Conservation (phyloP, 345 rosid species). For the Moricandia arvensis region DNA sequence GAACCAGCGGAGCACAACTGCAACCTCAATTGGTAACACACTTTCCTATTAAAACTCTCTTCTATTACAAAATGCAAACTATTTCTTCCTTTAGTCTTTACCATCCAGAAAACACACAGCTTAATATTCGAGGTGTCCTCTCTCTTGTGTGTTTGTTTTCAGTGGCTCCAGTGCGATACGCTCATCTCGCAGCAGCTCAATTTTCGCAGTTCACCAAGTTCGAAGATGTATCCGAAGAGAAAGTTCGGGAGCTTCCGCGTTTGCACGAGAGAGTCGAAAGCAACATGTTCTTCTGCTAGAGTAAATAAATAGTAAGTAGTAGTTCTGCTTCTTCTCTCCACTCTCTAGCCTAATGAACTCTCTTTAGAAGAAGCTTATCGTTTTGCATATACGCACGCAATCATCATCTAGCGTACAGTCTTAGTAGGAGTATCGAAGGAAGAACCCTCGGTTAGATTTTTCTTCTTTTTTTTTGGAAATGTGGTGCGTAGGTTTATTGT, state of each 20-base stretch:
- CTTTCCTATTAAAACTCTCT: background rate
- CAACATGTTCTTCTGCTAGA: slow-evolving; percentile 88
- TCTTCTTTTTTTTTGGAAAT: background rate
- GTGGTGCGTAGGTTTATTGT: slow-evolving; percentile 7
- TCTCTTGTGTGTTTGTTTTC: slow-evolving; percentile 19
- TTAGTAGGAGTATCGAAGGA: background rate
- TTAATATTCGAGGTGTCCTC: background rate
- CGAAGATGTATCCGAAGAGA: slow-evolving; percentile 53
- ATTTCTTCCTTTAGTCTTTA: background rate
- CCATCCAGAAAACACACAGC: background rate
- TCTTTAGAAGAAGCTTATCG: slow-evolving; percentile 5
- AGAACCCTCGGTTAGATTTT: background rate
- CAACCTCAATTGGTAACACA: slow-evolving; percentile 71
- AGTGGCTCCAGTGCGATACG: slow-evolving; percentile 92
- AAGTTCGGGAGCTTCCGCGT: slow-evolving; percentile 63
- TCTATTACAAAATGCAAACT: background rate
- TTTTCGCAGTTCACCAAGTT: slow-evolving; percentile 71
- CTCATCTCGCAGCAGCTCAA: slow-evolving; percentile 86
- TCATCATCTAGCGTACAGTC: slow-evolving; percentile 22
- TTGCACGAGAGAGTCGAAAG: slow-evolving; percentile 50
- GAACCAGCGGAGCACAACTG: slow-evolving; percentile 82
- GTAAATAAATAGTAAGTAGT: slow-evolving; percentile 7
- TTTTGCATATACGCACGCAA: slow-evolving; percentile 18
- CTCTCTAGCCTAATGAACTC: background rate
- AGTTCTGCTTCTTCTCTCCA: slow-evolving; percentile 10